phyloP scores from a whole-genome alignment of 176 grass and related monocot species.

The Secale cereale region DNA sequence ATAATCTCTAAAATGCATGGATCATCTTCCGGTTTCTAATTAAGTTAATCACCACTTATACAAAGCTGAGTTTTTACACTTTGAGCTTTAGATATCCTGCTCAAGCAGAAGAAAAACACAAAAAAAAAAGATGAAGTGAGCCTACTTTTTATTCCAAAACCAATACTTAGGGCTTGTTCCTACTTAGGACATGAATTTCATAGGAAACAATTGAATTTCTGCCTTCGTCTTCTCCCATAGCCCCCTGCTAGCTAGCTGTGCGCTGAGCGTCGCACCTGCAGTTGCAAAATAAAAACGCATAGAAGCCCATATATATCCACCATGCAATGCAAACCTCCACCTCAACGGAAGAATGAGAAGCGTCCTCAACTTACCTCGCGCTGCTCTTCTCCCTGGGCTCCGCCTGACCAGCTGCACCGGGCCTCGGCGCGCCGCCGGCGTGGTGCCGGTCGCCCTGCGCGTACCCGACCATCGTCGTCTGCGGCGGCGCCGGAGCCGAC shows the following conservation, averaged over 20 bases:
- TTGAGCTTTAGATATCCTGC: background rate
- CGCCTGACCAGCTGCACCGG: background rate
- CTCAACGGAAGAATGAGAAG: background rate
- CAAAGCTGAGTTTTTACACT: background rate
- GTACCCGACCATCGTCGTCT: background rate
- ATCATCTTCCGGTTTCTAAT: background rate
- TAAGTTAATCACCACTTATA: background rate
- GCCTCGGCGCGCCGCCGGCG: background rate
- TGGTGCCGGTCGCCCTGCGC: background rate
- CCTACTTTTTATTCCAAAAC: no score
- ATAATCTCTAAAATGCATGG: background rate
- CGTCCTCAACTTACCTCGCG: conserved; percentile 17
- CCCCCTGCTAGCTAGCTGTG: background rate
- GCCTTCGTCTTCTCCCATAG: background rate
- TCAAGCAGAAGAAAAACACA: background rate
- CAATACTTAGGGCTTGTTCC: background rate
- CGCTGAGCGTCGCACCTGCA: conserved; percentile 17
- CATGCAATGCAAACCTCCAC: background rate
- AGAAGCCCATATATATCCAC: background rate
- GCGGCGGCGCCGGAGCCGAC: background rate
- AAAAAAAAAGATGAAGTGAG: background rate
- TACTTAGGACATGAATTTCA: background rate
- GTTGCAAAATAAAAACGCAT: conserved; percentile 10
- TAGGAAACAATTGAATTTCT: background rate
- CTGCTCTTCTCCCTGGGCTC: conserved; percentile 1